Conservation (phyloP, 1,284 basidiomycete genomes). For the Chondrostereum purpureum region DNA sequence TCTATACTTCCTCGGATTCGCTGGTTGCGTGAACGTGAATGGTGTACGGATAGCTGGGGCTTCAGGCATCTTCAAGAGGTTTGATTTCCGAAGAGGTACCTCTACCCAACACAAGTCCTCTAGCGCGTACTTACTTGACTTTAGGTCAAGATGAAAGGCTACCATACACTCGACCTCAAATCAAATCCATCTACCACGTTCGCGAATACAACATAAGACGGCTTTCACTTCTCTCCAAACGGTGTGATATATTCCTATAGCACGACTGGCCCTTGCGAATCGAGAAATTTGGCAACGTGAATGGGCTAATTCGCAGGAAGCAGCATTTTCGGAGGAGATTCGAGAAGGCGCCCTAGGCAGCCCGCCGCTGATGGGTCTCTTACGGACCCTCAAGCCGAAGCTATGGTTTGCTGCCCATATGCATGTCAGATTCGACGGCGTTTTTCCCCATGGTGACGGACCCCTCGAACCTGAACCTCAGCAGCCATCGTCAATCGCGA, state of each 20-base stretch:
- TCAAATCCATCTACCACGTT: constrained; percentile 89
- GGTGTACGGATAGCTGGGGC: constrained; percentile 84
- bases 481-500: constrained; percentile 35
- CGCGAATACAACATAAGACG: constrained; percentile 83
- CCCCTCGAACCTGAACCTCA: constrained; percentile 63
- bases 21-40: constrained; percentile 85
- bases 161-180: constrained; percentile 61
- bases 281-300: constrained; percentile 73
- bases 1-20: constrained; percentile 93
- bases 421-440: constrained; percentile 79
- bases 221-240: constrained; percentile 63
- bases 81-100: constrained; percentile 78
- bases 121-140: constrained; percentile 1
- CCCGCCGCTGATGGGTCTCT: constrained; percentile 79
- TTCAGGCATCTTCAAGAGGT: constrained; percentile 87
- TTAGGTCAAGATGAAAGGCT: constrained; percentile 70
- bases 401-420: constrained; percentile 98
- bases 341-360: constrained; percentile 74
- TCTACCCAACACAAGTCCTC: no score
- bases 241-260: constrained; percentile 76
- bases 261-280: constrained; percentile 97
- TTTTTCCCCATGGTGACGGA: constrained; percentile 52
- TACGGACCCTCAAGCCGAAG: constrained; percentile 70
- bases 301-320: constrained; percentile 68
- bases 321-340: constrained; percentile 78